Evolutionary conservation across 1,139 yeast genomes (phyloP), one percentile per base, ranked within the genome.

Genomic region (Candida sp.): DNA sequence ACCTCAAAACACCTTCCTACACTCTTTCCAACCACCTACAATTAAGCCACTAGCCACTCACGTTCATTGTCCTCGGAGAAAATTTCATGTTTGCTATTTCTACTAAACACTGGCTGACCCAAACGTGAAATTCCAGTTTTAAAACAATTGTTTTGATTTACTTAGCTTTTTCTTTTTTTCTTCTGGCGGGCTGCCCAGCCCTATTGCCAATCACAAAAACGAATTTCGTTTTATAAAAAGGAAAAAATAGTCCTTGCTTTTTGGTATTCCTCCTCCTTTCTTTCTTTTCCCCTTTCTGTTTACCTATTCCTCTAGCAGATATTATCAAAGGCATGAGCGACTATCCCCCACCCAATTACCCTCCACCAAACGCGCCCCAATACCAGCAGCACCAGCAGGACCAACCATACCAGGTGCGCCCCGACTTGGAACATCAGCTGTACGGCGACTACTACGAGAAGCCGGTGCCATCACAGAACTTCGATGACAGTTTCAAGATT

Each of bases 401-500:
- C 30, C 39, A 40, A 34, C 48, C 52, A 6, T 53, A 56, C 32
- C 47, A 53, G 41, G 59, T 56, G 1, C 59, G 55, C 37, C 63
- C 67, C 8, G 71, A 69, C 54, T 51, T 66, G 35, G 78, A 73
- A 53, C 60, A 58, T 49, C 70, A 66, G 47, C 63, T 62, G 48
- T 57, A 61, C 46, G 49, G 51, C 11, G 44, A 41, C 7, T 58
- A 60, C 46, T 56, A 59, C 41, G 77, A 73, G 35, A 70, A 72
- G 50, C 81, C 81, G 1, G 54, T 59, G 22, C 67, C 66, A 11
- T 66, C 73, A 25, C 65, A 66, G 42, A 61, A 70, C 47, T 90
- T 88, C 60, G 89, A 85, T 31, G 81, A 87, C 49, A 78, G 88
- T 7, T 90, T 88, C 70, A 83, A 84, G 58, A 78, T 86, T 34